Base-by-base conservation (phyloP, 2,329 filamentous ascomycete species). In the Curvularia spicifera region DNA sequence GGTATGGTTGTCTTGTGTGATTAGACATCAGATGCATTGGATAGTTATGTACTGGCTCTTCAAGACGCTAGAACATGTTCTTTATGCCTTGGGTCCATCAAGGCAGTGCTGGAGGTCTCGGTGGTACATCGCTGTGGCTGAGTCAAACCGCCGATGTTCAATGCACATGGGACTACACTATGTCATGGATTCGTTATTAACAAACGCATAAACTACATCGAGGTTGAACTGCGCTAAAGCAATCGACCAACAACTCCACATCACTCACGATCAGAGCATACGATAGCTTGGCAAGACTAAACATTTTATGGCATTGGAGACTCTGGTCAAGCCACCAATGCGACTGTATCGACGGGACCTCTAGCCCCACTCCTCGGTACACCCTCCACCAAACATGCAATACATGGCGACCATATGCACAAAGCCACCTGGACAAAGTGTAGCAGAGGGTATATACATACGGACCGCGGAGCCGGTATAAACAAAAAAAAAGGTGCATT, bases 361-460 rank as follows among this genome's bases (percentile, higher is more conserved):
- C 56, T 40, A 53, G 53, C 9, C 24, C 43, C 26, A 15, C n/a
- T 42, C 18, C 39, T 22, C 9, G 20, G 18, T 22, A 31, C 47
- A 29, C 29, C 29, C 48, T 29, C 24, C 35, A n/a, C 42, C 51
- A 62, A 53, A 57, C 59, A 54, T 61, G 51, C 53, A 55, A 60
- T 63, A 64, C 59, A 62, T 66, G 45, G 59, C 58, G 55, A 65
- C 53, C 51, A 64, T 61, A 67, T 66, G 61, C 57, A 69, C 59
- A 57, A 56, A 37, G 26, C 39, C 33, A 51, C 18, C 47, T 46
- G 35, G 31, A 49, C 20, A 20, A 43, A 55, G 48, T 37, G 46
- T 35, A 48, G 47, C 39, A 42, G 42, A 37, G 45, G 53, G 51
- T 63, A 64, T 65, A 56, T 60, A 66, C 60, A 63, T 37, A n/a